Evolutionary conservation across 1,139 yeast species (phyloP).

Genomic region (Sugiyamaella japonica): DNA sequence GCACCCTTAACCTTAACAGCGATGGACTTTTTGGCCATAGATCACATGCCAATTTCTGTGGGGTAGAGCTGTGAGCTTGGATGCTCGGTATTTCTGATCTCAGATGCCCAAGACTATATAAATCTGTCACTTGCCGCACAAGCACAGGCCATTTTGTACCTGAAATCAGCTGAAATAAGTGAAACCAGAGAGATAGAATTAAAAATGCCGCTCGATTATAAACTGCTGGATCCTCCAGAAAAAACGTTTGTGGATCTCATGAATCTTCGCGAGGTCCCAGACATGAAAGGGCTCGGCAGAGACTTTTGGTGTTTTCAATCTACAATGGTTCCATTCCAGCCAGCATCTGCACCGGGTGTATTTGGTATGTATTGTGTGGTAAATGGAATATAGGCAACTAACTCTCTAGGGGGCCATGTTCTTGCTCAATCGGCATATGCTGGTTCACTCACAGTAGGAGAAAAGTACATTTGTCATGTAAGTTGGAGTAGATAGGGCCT

Average conservation of each 20-base stretch:
- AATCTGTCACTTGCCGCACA: neutral
- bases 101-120: neutral
- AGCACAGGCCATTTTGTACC: too few relatives aligned
- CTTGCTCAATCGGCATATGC: slow-evolving; percentile 37
- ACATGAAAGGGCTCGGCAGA: slow-evolving; percentile 20
- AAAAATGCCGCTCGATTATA: slow-evolving; percentile 15
- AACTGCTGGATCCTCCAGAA: slow-evolving; percentile 26
- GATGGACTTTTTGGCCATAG: neutral
- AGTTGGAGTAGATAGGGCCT: slow-evolving; percentile 5
- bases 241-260: slow-evolving; percentile 33
- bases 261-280: slow-evolving; percentile 27
- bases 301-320: slow-evolving; percentile 30
- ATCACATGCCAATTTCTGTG: neutral
- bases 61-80: neutral
- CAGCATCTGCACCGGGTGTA: slow-evolving; percentile 35
- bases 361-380: slow-evolving; percentile 28
- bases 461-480: slow-evolving; percentile 31
- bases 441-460: slow-evolving; percentile 34
- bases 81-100: neutral
- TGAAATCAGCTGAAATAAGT: too few relatives aligned
- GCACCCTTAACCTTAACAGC: neutral
- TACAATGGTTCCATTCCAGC: slow-evolving; percentile 31
- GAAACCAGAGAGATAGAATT: neutral
- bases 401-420: slow-evolving; percentile 36
- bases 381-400: neutral